Evolutionary conservation across 1,284 basidiomycete species (phyloP), one percentile per base, ranked within the genome.

Genomic region (Microbotryum silenes-acaulis): DNA sequence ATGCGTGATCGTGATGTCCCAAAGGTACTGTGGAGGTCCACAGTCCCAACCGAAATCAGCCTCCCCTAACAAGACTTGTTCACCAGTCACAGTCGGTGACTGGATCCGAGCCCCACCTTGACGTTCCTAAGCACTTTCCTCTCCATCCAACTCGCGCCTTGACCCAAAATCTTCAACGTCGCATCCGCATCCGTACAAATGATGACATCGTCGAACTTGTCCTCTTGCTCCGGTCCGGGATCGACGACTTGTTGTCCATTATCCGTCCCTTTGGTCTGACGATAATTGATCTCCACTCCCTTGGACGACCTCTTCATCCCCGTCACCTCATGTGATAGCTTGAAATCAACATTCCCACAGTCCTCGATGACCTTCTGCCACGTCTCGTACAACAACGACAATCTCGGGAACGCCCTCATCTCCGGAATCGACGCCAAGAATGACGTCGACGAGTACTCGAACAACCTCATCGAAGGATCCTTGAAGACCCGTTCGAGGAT

Each of bases 161-260:
- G 78, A 20, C 81, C 81, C 9, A 86, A 76, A 2, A 85, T 73
- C 56, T 79, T 78, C 66, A 83, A 76, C 9, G 80, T 80, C 0
- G 82, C 81, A 65, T 85, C 83, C 4, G 84, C 85, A 44, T 82
- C 75, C 12, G 81, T 81, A 59, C 77, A 77, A 12, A 86, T 73
- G 25, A 86, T 81, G 60, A 87, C 76, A 70, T 86, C 83, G 72
- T 86, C 84, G 70, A 81, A 86, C 20, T 74, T 74, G 59, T 82
- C 83, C 21, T 77, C 72, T 20, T 73, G 67, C 21, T 77, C 64
- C 18, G 57, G 61, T 16, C 60, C 37, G 1, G 58, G 51, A 0
- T 33, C 46, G 4, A 59, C 58, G 18, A 59, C 52, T 18, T 47
- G 58, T 45, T 59, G 58, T 1, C 52, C 58, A 14, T 46, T 8